These are phyloP conservation scores for Clohesyomyces aquaticus DNA, from an alignment of 495 filamentous ascomycete genomes.

Conservation along the genomic window DNA sequence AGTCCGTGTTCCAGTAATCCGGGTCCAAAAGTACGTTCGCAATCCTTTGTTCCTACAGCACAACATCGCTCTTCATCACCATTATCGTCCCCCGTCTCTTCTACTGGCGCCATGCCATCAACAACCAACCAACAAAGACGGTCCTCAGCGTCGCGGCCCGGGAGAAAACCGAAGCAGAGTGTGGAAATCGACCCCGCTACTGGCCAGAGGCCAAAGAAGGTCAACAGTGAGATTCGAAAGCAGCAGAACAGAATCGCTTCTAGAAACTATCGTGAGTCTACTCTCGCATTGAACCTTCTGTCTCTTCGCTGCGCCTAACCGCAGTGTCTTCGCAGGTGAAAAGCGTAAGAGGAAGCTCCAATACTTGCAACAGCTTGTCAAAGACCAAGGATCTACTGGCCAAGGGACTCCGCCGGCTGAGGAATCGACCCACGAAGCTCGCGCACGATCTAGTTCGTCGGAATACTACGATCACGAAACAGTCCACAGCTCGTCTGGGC, in stretches of 20 bases:
- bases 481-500: neutral
- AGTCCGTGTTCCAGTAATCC: conserved; percentile 12
- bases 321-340: conserved; percentile 16
- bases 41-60: neutral
- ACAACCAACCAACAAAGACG: neutral
- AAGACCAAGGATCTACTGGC: conserved; percentile 8
- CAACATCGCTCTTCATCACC: conserved; percentile 2
- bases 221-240: conserved; percentile 35
- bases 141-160: conserved; percentile 2
- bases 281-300: neutral
- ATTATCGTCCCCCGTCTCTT: neutral
- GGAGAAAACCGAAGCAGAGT: conserved; percentile 8
- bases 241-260: conserved; percentile 38
- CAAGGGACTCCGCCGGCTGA: neutral
- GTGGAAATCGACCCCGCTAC: conserved; percentile 3
- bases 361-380: conserved; percentile 31
- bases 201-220: conserved; percentile 35
- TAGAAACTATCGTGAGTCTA: conserved; percentile 32
- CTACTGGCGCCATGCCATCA: conserved; percentile 28
- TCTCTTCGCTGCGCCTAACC: neutral
- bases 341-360: conserved; percentile 36
- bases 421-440: conserved; percentile 8
- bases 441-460: neutral
- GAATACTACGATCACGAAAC: conserved; percentile 10
- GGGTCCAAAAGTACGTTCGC: conserved; percentile 2